Base-by-base conservation (phyloP, 306 rosid genomes). In the Oxytropis ochrocephala region DNA sequence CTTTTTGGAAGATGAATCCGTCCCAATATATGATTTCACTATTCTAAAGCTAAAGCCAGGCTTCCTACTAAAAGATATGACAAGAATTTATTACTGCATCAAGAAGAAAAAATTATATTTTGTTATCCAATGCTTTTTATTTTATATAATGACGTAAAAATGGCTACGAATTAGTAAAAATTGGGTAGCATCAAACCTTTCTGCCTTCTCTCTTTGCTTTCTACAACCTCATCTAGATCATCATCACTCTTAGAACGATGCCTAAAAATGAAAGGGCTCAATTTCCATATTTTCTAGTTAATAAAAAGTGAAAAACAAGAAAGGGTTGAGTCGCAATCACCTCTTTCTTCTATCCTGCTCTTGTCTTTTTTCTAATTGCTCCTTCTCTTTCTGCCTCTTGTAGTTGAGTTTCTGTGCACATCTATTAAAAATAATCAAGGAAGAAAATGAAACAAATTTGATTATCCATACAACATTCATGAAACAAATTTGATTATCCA, bases 331-430 rank as follows among this genome's bases (percentile, higher is more conserved):
- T 38, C 11, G 30, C 30, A 70, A 70, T 60, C 42, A 88, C 97
- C 98, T 90, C 79, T 90, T 94, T 79, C 86, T 80, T 84, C 80
- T 85, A 60, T 75, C 84, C 62, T 82, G 83, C 74, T 87, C 86
- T 35, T 77, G 84, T 70, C 54, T 69, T 72, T 75, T 92, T 59
- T 82, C 86, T 61, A 67, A 42, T 72, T 49, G 79, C 72, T 88
- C 98, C 84, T 77, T 92, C 82, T 90, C 96, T 79, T 87, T 92
- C 73, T 62, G 77, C 68, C 89, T 85, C 78, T 85, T 88, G 87
- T 89, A 92, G 77, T 90, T 79, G 82, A 88, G 96, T 79, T 92
- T 92, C 69, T 56, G 68, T 3, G 90, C 83, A 71, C 98, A 90
- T 64, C 98, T 90, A 77, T 57, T 75, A 39, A 72, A 44, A 49